Conservation (phyloP, 176 grass and related monocot genomes). For the Puccinellia tenuiflora region DNA sequence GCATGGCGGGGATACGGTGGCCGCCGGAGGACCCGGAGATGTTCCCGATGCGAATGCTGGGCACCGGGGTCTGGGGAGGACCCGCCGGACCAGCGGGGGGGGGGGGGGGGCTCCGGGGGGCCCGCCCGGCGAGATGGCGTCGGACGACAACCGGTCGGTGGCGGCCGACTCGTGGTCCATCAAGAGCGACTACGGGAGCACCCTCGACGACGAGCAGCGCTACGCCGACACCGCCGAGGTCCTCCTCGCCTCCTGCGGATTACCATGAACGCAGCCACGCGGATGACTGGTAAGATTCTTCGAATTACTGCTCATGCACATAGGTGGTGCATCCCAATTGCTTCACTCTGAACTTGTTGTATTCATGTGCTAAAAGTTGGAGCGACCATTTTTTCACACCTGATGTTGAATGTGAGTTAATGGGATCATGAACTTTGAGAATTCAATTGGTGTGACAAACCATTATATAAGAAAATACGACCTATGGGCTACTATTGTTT, state of each 20-base stretch:
- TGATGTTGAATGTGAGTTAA: background rate
- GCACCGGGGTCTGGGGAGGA: background rate
- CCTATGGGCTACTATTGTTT: background rate
- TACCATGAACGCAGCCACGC: slow-evolving; percentile 65
- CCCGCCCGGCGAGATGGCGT: slow-evolving; percentile 50
- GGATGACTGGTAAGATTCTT: slow-evolving; percentile 54
- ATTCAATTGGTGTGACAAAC: background rate
- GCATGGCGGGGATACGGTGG: slow-evolving; percentile 82
- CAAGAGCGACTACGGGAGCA: slow-evolving; percentile 96
- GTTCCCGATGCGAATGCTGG: slow-evolving; percentile 39
- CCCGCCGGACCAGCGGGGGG: background rate
- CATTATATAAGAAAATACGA: background rate
- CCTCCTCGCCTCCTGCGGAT: slow-evolving; percentile 58
- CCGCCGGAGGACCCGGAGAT: slow-evolving; percentile 74
- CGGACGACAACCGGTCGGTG: slow-evolving; percentile 89
- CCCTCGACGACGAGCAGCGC: slow-evolving; percentile 93
- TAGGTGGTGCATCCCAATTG: background rate
- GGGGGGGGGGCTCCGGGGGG: too few relatives aligned
- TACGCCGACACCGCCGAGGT: slow-evolving; percentile 78
- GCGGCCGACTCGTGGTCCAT: slow-evolving; percentile 98
- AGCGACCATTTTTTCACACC: background rate
- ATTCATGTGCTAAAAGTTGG: background rate
- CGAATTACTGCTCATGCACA: background rate
- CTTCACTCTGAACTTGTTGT: background rate
- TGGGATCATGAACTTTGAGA: background rate